Evolutionary conservation across 768 basidiomycete genomes (phyloP).

Genomic region (Daedaleopsis sinensis): DNA sequence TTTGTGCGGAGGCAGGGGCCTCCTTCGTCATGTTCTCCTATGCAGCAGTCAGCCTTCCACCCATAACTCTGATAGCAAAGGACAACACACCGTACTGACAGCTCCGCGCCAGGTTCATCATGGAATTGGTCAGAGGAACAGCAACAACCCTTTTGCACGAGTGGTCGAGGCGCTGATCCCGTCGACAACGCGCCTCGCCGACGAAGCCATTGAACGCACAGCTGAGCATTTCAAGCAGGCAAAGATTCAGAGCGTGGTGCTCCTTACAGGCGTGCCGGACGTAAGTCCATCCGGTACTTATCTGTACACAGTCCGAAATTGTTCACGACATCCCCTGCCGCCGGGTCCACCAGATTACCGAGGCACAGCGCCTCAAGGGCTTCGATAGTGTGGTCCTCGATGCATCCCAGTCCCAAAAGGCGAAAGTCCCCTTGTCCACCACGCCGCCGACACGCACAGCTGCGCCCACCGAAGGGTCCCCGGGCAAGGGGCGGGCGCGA

Average conservation of each 20-base stretch:
- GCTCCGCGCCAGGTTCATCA: slow-evolving; percentile 11
- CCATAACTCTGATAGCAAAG: not conserved
- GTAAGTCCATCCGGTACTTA: slow-evolving; percentile 1
- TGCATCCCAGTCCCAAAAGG: slow-evolving; percentile 7
- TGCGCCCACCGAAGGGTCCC: slow-evolving; percentile 26
- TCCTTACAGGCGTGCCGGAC: slow-evolving; percentile 7
- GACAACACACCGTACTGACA: slow-evolving; percentile 8
- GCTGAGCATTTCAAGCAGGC: slow-evolving; percentile 46
- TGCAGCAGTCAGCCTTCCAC: slow-evolving; percentile 43
- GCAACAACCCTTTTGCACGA: slow-evolving; percentile 4
- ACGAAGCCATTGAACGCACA: slow-evolving; percentile 50
- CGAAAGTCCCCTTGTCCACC: not conserved
- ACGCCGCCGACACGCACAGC: not conserved
- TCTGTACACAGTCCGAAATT: not conserved
- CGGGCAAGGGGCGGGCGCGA: slow-evolving; percentile 37
- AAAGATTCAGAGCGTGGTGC: slow-evolving; percentile 30
- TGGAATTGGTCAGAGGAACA: slow-evolving; percentile 4
- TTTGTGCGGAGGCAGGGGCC: slow-evolving; percentile 56
- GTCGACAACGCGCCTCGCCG: slow-evolving; percentile 41
- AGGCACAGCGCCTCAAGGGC: slow-evolving; percentile 10
- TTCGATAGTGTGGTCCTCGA: slow-evolving; percentile 17
- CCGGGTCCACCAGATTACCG: slow-evolving; percentile 6
- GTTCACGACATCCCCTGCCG: too few relatives aligned
- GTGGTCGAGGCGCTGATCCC: slow-evolving; percentile 22
- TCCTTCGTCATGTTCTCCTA: slow-evolving; percentile 53